Evolutionary conservation across 768 basidiomycete species (phyloP), one percentile per base, ranked within the genome.

Genomic region (Lanmaoa rubissima): DNA sequence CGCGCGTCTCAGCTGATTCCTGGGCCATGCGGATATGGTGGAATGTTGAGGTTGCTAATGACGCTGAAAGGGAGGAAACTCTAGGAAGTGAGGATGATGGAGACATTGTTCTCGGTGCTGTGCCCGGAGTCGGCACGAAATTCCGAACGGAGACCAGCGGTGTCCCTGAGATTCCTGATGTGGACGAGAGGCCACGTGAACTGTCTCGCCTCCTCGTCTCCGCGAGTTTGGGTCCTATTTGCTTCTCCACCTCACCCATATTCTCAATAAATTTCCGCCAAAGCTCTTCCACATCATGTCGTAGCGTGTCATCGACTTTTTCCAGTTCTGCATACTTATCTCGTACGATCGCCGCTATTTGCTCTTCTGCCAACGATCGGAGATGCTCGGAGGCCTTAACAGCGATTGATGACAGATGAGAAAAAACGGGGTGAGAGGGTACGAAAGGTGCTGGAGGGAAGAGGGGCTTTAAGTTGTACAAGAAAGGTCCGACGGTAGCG

Each of bases 391-490:
- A 88, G 62, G 80, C 74, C 35, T 77, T 69, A 26, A 73, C 67
- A 14, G 90, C 90, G 48, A 84, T 65, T 24, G 79, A 75, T 16
- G 85, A 78, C 34, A 92, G 76, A 67, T 88, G 84, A 42, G 75
- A 59, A 65, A 92, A 92, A 41, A 84, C 81, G 8, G 84, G 83
- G 62, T 92, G 87, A 17, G 86, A 83, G 8, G 90, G 86, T 0
- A 86, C 82, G 70, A 88, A 92, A 17, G 90, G 90, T 21, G 86
- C 82, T 17, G 89, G 89, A 28, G 84, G 82, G 67, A 90, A 87
- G 39, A 92, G 72, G 6, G 86, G 79, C 39, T 79, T 78, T 59
- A 88, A 61, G 54, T 77, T 70, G 39, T 82, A 79, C 43, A 92
- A 74, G 67, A 79, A 78, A 44, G 73, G 65, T 19, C 59, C 62